These are phyloP conservation scores for Juglanconis juglandina DNA, from an alignment of 2,329 filamentous ascomycete genomes.

Conservation along the genomic window DNA sequence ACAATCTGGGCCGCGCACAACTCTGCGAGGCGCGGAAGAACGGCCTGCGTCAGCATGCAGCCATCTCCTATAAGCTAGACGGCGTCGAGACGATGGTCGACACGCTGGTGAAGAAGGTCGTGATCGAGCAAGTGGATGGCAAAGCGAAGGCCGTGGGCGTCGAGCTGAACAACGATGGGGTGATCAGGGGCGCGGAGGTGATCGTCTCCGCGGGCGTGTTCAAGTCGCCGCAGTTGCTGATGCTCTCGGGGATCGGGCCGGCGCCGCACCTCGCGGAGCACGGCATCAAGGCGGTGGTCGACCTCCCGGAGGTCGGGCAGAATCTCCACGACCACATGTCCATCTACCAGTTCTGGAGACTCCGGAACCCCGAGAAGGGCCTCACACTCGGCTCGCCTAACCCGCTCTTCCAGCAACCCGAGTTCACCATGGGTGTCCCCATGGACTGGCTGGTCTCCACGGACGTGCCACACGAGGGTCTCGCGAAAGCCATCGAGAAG, in stretches of 20 bases:
- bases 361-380: slow-evolving; percentile 24
- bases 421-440: slow-evolving; percentile 20
- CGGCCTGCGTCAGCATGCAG: slow-evolving; percentile 28
- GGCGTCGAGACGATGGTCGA: slow-evolving; percentile 24
- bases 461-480: slow-evolving; percentile 9
- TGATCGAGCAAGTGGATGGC: slow-evolving; percentile 20
- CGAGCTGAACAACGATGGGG: slow-evolving; percentile 16
- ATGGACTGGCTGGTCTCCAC: slow-evolving; percentile 20
- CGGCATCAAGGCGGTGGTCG: slow-evolving; percentile 26
- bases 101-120: slow-evolving; percentile 21
- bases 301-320: slow-evolving; percentile 31
- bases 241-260: slow-evolving; percentile 32
- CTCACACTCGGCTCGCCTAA: slow-evolving; percentile 24
- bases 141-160: slow-evolving; percentile 24
- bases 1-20: slow-evolving; percentile 27
- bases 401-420: slow-evolving; percentile 20
- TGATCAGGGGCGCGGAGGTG: slow-evolving; percentile 23
- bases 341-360: slow-evolving; percentile 22
- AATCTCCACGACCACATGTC: slow-evolving; percentile 33
- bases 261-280: slow-evolving; percentile 22
- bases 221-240: slow-evolving; percentile 31
- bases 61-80: slow-evolving; percentile 24
- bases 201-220: slow-evolving; percentile 29
- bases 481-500: slow-evolving; percentile 20
- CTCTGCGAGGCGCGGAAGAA: slow-evolving; percentile 28